Percentiles rank a stretch among this genome's conserved stretches.
Conservation (phyloP, 2,329 filamentous ascomycete species). For the Colletotrichum cereale region DNA sequence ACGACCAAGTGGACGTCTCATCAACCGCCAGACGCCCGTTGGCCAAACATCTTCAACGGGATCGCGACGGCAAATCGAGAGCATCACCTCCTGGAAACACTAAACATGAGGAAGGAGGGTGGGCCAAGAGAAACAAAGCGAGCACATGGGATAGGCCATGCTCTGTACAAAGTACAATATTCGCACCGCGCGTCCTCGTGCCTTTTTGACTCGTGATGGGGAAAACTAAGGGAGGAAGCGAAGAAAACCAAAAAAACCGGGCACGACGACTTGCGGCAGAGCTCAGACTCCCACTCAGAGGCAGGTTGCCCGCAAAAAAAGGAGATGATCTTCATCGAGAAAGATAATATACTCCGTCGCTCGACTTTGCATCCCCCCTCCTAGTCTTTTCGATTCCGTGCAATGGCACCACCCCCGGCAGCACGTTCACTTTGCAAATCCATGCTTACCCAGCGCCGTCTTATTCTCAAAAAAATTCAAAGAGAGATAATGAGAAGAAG, state of each 20-base stretch:
- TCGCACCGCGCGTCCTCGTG: constrained; percentile 7
- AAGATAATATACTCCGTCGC: constrained; percentile 9
- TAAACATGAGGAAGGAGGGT: not conserved
- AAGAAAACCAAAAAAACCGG: not conserved
- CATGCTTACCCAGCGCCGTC: constrained; percentile 29
- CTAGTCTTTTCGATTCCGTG: constrained; percentile 27
- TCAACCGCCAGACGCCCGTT: constrained; percentile 41
- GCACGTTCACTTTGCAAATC: constrained; percentile 24
- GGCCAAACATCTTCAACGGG: constrained; percentile 34
- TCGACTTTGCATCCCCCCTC: constrained; percentile 13
- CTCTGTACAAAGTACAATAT: not conserved
- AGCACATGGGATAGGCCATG: not conserved
- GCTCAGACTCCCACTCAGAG: no score
- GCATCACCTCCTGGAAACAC: not conserved
- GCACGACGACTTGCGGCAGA: constrained; percentile 15
- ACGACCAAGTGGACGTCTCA: constrained; percentile 41
- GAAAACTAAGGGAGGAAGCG: not conserved
- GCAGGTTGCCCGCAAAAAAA: constrained; percentile 7
- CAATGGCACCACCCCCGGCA: constrained; percentile 23
- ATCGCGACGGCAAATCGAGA: constrained; percentile 21
- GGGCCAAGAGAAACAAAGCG: not conserved
- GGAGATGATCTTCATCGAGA: constrained; percentile 17
- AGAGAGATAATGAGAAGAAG: not conserved
- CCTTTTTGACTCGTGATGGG: not conserved
- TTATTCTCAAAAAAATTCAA: not conserved